Base-by-base conservation (phyloP, 441 rosid species). In the Melastoma candidum region DNA sequence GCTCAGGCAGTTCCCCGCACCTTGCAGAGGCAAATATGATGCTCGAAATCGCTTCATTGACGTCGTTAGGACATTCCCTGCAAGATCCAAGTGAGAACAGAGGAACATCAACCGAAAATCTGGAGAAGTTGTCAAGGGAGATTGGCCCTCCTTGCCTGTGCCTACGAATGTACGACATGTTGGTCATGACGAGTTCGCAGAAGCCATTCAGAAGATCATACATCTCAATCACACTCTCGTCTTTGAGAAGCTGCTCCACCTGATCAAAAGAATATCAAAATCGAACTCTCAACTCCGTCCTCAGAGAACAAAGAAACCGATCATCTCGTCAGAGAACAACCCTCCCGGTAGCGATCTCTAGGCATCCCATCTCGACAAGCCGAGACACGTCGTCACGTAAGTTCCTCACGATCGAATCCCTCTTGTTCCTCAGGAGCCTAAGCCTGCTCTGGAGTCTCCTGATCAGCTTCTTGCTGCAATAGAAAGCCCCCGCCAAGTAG, bases 1-100 rank as follows among this genome's bases (percentile, higher is more conserved):
- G 98, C 83, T 90, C 95, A 7, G 88, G 96, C 27, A 87, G 65
- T 46, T 87, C 95, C 1, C 95, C 95, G 47, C 85, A 85, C 63
- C 95, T 78, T 6, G 93, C 79, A 48, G 96, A 90, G 53, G 93
- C 87, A 70, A 68, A 87, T 58, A 87, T 70, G n/a, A 83, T 80
- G 53, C 77, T 90, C 10, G 96, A 87, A 74, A 83, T 74, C 4
- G 95, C 95, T 78, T 90, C 96, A 2, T 82, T 79, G 65, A 90
- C 69, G 8, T 82, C 94, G 53, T 82, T 77, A 13, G 83, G 81
- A 58, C 79, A 73, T 46, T 78, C 85, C 77, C 96, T 87, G 67
- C 60, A 22, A 54, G 2, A 44, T 29, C n/a, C 56, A 36, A 12
- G 32, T 29, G 12, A 52, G 44, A 14, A 36, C 39, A 14, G 56